Evolutionary conservation across 306 rosid species (phyloP).

Genomic region (Rosa lucieae): DNA sequence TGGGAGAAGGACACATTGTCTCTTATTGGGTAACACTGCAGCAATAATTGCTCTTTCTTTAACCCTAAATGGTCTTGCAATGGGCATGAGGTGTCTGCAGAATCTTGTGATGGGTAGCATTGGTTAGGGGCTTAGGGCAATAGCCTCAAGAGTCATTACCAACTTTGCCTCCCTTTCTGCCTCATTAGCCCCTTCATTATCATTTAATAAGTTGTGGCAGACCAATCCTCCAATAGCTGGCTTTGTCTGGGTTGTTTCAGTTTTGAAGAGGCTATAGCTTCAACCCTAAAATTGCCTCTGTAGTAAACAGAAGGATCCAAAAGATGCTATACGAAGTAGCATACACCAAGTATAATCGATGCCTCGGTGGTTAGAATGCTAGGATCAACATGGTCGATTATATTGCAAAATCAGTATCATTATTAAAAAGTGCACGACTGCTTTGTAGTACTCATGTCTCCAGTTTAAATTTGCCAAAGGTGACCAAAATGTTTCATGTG

Average conservation of each 20-base stretch:
- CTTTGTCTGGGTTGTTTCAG: conserved; percentile 21
- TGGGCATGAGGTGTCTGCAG: conserved; percentile 12
- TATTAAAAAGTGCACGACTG: conserved; percentile 33
- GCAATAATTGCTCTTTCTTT: conserved; percentile 23
- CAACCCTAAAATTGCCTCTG: conserved; percentile 1
- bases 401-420: conserved; percentile 1
- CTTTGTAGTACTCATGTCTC: conserved; percentile 17
- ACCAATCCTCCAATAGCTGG: conserved; percentile 20
- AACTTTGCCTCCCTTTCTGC: conserved; percentile 38
- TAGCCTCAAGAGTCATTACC: conserved; percentile 32
- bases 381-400: conserved; percentile 17
- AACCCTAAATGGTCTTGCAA: conserved; percentile 1
- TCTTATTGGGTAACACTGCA: conserved; percentile 34
- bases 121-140: conserved; percentile 19
- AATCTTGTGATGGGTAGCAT: conserved; percentile 30
- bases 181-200: conserved; percentile 33
- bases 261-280: conserved; percentile 12
- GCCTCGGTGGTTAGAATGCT: conserved; percentile 26
- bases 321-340: too few relatives aligned
- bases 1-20: conserved; percentile 35
- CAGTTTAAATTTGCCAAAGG: not conserved
- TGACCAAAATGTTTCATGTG: not conserved
- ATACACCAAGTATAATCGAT: not conserved
- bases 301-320: conserved; percentile 11
- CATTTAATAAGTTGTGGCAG: conserved; percentile 13